Evolutionary conservation across 2,329 filamentous ascomycete species (phyloP).

Genomic region (Fusarium tricinctum): DNA sequence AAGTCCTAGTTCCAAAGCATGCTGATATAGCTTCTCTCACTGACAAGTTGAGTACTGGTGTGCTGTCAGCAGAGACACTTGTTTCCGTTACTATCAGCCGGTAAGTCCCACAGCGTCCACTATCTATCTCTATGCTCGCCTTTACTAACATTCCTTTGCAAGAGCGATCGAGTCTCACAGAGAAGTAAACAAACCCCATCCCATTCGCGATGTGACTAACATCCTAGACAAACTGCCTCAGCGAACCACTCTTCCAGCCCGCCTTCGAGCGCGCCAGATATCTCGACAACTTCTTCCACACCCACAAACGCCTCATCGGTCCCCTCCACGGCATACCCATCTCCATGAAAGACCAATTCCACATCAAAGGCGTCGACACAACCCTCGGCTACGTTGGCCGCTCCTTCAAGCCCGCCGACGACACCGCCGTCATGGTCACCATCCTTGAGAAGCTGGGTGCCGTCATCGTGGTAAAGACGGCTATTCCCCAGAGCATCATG

Average conservation of each 20-base stretch:
- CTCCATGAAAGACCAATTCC: constrained; percentile 7
- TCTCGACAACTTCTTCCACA: neutral
- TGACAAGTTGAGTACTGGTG: neutral
- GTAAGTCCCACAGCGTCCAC: neutral
- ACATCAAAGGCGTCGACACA: neutral
- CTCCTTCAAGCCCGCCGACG: neutral
- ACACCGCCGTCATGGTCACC: neutral
- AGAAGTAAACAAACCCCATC: neutral
- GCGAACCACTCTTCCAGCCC: neutral
- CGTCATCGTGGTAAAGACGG: neutral
- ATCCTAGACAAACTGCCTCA: constrained; percentile 8
- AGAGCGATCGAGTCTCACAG: constrained; percentile 1
- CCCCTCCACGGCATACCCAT: constrained; percentile 2
- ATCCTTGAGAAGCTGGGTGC: constrained; percentile 1
- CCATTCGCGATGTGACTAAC: neutral
- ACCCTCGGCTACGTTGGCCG: neutral
- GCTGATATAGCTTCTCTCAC: neutral
- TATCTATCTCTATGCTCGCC: neutral
- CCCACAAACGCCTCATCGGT: neutral
- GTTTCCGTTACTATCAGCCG: neutral
- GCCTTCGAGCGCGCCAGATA: neutral
- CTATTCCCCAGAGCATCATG: constrained; percentile 11
- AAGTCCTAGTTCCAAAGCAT: neutral
- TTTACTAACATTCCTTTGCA: neutral
- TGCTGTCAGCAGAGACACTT: neutral